Evolutionary conservation across 2,329 filamentous ascomycete genomes (phyloP).

Genomic region (Hawksworthiomyces lignivorus): DNA sequence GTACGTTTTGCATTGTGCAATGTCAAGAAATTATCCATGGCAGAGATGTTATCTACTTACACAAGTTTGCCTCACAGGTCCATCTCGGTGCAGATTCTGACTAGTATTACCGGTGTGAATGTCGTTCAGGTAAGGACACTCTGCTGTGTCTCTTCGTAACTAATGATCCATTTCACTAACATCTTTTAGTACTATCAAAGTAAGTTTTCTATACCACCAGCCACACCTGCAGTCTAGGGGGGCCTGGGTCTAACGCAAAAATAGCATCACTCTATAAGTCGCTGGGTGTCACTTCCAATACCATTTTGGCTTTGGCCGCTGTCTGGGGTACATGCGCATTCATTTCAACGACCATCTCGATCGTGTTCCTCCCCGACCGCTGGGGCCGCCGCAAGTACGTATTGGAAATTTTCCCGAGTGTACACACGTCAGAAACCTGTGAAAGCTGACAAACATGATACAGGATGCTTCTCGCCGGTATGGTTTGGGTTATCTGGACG

Average conservation of each 20-base stretch:
- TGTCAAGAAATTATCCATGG: too few relatives aligned
- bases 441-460: neutral
- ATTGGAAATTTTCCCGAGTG: too few relatives aligned
- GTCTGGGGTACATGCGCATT: conserved; percentile 49
- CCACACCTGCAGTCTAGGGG: too few relatives aligned
- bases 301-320: conserved; percentile 44
- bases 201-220: neutral
- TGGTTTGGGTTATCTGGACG: conserved; percentile 43
- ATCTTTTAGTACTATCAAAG: conserved; percentile 8
- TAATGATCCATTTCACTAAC: neutral
- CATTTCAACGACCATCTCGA: conserved; percentile 41
- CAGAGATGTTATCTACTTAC: neutral
- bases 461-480: conserved; percentile 48
- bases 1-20: conserved; percentile 18
- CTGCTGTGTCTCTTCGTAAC: neutral
- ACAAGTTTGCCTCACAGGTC: conserved; percentile 24
- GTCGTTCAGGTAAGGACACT: conserved; percentile 38
- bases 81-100: conserved; percentile 51
- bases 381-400: conserved; percentile 49
- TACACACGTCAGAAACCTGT: too few relatives aligned
- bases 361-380: conserved; percentile 44
- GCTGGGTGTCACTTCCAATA: conserved; percentile 40
- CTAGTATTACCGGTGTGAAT: conserved; percentile 48
- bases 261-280: conserved; percentile 46
- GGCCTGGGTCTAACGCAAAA: neutral